These are phyloP conservation scores for Alternaria longipes DNA, from an alignment of 2,329 filamentous ascomycete genomes.

Conservation along the genomic window DNA sequence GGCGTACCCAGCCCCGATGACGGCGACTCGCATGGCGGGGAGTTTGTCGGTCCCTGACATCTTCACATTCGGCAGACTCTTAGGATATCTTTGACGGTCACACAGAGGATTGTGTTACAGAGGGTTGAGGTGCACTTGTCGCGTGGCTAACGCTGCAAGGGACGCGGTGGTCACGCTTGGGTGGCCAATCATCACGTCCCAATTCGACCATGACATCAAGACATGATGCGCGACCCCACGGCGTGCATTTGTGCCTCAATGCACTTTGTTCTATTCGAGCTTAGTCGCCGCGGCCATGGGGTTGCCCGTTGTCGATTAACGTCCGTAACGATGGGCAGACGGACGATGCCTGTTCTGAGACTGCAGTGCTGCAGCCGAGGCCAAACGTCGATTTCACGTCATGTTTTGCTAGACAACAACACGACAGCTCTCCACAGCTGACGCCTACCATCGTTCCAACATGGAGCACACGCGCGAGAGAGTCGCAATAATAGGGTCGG, in stretches of 20 bases:
- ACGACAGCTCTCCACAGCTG: not conserved
- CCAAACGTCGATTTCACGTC: not conserved
- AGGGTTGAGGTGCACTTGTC: not conserved
- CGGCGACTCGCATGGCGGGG: constrained; percentile 37
- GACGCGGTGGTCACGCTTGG: not conserved
- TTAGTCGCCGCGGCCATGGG: not conserved
- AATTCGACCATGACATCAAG: not conserved
- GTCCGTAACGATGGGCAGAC: not conserved
- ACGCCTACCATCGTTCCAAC: not conserved
- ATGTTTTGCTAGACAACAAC: not conserved
- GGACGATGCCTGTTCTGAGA: constrained; percentile 1
- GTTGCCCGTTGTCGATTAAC: not conserved
- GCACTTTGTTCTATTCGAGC: not conserved
- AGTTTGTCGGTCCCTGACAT: constrained; percentile 25
- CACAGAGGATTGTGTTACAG: not conserved
- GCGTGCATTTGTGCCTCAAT: not conserved
- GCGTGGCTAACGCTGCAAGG: not conserved
- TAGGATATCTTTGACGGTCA: not conserved
- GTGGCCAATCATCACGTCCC: not conserved
- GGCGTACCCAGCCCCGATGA: constrained; percentile 42
- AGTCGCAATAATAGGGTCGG: constrained; percentile 60
- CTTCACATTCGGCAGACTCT: not conserved
- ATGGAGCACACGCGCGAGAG: constrained; percentile 21
- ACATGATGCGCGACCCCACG: not conserved
- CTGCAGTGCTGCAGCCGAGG: constrained; percentile 3